Evolutionary conservation across 2,329 filamentous ascomycete species (phyloP), one percentile per base, ranked within the genome.

Genomic region (Penicillium sp.): DNA sequence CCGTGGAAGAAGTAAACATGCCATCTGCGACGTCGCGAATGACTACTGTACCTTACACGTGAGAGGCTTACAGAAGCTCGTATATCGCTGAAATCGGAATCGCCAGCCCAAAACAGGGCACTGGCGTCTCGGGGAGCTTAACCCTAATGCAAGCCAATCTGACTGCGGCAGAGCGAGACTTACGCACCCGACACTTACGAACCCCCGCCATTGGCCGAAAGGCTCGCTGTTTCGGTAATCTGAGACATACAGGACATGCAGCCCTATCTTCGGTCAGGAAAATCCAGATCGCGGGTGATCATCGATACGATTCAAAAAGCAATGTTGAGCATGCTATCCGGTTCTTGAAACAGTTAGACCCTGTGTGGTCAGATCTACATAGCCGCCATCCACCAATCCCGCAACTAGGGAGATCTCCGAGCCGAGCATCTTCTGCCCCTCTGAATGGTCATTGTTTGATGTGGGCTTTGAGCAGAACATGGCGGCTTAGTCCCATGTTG

Each of bases 91-190:
- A 14, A 40, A 44, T 22, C 5, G 32, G 16, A 24, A 32, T 22
- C n/a, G 36, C 45, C 6, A 31, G 32, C 40, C 27, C 9, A 38
- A 42, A 48, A 11, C 31, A 2, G 32, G 27, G 18, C 44, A 11
- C 11, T 24, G 27, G 8, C 43, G 14, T 16, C 18, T 49, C 50
- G 50, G 50, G 50, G 45, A 49, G 40, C 36, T 36, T 49, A 44
- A 40, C 46, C 39, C 39, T 40, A 49, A 44, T 44, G 14, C 22
- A 44, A 32, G 46, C 46, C 51, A 44, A 49, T 47, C 39, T 48
- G n/a, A 36, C 43, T 13, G 16, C 34, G 39, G 31, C 27, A 14
- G 22, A 42, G 14, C 22, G 27, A 24, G 24, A 18, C 24, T 16
- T 16, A 45, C 7, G 13, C 43, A 14, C 7, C 43, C 27, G 29